Evolutionary conservation across 768 basidiomycete genomes (phyloP).

Genomic region (Suillus hirtellus): DNA sequence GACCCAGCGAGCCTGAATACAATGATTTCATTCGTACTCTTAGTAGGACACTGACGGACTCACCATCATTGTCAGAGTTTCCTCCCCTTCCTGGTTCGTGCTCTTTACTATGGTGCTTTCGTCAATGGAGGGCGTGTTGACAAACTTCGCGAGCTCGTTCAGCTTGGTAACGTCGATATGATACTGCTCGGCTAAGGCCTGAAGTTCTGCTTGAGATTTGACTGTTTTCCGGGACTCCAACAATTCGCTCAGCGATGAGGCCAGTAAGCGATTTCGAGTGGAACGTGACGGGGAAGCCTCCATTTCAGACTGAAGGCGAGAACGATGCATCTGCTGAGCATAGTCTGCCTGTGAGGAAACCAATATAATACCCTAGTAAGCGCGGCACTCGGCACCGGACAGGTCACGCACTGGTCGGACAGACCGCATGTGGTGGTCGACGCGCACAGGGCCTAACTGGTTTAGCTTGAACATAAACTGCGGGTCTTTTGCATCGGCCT

Average conservation of each 20-base stretch:
- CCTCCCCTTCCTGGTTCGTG: constrained; percentile 57
- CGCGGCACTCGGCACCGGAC: too few relatives aligned
- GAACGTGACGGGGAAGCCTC: constrained; percentile 45
- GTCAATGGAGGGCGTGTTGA: constrained; percentile 67
- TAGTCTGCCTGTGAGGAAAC: constrained; percentile 26
- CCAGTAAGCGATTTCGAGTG: constrained; percentile 56
- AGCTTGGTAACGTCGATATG: constrained; percentile 55
- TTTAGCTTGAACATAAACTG: constrained; percentile 67
- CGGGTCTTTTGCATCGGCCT: constrained; percentile 67
- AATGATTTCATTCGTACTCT: not conserved
- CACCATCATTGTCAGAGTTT: constrained; percentile 51
- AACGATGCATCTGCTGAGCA: constrained; percentile 49
- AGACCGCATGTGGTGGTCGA: constrained; percentile 62
- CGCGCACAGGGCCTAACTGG: constrained; percentile 65
- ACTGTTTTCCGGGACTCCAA: constrained; percentile 63
- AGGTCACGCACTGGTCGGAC: constrained; percentile 45
- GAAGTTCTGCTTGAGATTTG: constrained; percentile 42
- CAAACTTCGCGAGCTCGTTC: constrained; percentile 50
- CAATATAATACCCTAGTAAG: not conserved
- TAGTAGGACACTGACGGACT: constrained; percentile 20
- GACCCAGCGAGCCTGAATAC: constrained; percentile 29
- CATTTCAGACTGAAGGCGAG: constrained; percentile 55
- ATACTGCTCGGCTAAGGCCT: constrained; percentile 53
- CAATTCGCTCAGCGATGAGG: constrained; percentile 51
- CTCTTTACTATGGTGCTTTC: constrained; percentile 43